Evolutionary conservation across 2,329 filamentous ascomycete species (phyloP).

Genomic region (Eutypa lata): DNA sequence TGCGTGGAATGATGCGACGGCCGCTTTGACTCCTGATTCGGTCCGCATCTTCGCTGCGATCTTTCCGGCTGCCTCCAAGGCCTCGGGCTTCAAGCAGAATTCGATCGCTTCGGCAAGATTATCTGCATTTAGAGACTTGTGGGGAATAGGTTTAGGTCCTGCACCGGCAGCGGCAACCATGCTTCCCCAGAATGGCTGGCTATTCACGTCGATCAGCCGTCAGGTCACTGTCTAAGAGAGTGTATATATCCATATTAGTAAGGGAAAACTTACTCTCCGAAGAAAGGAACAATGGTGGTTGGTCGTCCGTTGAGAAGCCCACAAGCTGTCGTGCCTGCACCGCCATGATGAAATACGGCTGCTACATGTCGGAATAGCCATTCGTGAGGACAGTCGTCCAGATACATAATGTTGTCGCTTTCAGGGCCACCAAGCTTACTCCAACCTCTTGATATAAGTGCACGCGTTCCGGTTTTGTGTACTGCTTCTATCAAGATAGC

Average conservation of each 20-base stretch:
- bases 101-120: conserved; percentile 63
- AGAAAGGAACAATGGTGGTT: conserved; percentile 83
- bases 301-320: conserved; percentile 79
- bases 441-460: conserved; percentile 85
- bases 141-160: conserved; percentile 66
- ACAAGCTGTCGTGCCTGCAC: conserved; percentile 82
- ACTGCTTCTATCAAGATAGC: conserved; percentile 46
- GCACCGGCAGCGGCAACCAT: conserved; percentile 73
- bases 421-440: conserved; percentile 75
- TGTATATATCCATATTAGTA: too few species aligned
- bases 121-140: conserved; percentile 64
- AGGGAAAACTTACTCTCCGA: too few species aligned
- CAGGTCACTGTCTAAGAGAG: too few species aligned
- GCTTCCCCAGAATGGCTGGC: conserved; percentile 77
- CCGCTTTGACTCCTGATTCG: conserved; percentile 62
- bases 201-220: too few species aligned
- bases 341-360: conserved; percentile 82
- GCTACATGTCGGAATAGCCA: conserved; percentile 83
- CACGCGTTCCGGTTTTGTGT: conserved; percentile 54
- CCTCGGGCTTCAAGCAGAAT: conserved; percentile 58
- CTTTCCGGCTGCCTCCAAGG: conserved; percentile 51
- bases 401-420: conserved; percentile 75
- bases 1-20: conserved; percentile 68
- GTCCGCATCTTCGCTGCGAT: conserved; percentile 63
- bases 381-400: conserved; percentile 83